phyloP scores from a whole-genome alignment of 2,329 filamentous ascomycete genomes.

The Beauveria sp. region DNA sequence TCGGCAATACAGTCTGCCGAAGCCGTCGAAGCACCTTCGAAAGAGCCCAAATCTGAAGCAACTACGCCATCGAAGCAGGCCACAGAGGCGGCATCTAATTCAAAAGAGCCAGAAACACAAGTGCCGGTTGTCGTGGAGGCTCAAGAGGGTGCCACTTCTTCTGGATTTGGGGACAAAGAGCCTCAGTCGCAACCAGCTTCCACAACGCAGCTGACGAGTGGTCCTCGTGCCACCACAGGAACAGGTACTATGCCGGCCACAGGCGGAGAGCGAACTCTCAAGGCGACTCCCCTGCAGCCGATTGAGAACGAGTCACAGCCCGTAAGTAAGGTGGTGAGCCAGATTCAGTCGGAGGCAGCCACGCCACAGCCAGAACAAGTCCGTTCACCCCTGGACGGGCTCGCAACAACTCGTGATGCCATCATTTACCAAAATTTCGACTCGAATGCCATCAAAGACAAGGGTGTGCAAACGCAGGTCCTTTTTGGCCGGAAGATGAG shows the following conservation, averaged over 20 bases:
- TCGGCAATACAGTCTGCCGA: not conserved
- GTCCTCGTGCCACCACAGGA: not conserved
- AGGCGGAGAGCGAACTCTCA: not conserved
- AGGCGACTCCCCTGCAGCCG: not conserved
- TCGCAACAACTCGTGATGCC: slow-evolving; percentile 45
- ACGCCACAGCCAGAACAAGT: slow-evolving; percentile 16
- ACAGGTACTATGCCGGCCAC: not conserved
- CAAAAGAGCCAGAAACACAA: not conserved
- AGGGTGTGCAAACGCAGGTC: slow-evolving; percentile 49
- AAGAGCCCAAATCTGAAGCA: not conserved
- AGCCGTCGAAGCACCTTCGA: not conserved
- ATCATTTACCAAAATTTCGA: slow-evolving; percentile 56
- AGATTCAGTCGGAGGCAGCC: slow-evolving; percentile 12
- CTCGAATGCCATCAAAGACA: slow-evolving; percentile 47
- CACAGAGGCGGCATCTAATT: not conserved
- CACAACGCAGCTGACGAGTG: not conserved
- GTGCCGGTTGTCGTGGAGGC: not conserved
- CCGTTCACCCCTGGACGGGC: slow-evolving; percentile 19
- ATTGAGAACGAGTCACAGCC: not conserved
- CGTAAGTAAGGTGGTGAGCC: slow-evolving; percentile 9
- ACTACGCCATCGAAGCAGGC: not conserved
- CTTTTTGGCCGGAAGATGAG: slow-evolving; percentile 53
- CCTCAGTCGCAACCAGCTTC: not conserved
- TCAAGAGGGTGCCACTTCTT: not conserved
- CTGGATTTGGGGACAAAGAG: not conserved